A percentile compares a stretch with the other conserved stretches of the same genome.
phyloP scores from a whole-genome alignment of 164 flowering plant genomes.

The Macadamia tetraphylla region DNA sequence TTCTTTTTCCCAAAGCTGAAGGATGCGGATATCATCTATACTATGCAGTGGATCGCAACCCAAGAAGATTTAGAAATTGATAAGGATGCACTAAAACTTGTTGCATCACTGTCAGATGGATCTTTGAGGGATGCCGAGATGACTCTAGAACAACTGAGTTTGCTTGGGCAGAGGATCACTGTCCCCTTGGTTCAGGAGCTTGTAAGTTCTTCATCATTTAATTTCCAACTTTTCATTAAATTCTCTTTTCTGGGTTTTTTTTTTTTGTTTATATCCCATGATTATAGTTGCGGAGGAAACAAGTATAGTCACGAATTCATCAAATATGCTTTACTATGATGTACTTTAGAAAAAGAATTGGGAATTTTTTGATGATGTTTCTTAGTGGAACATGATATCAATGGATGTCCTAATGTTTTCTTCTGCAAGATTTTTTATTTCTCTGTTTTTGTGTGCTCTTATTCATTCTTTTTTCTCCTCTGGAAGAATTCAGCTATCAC shows the following conservation, averaged over 20 bases:
- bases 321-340: background rate
- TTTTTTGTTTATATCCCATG: background rate
- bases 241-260: background rate
- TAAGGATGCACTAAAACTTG: conserved; percentile 85
- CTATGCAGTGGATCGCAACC: conserved; percentile 80
- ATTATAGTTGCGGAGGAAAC: background rate
- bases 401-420: background rate
- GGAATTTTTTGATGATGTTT: background rate
- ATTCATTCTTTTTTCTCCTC: background rate
- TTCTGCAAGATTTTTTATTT: background rate
- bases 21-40: conserved; percentile 83
- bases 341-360: background rate
- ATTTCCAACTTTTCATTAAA: background rate
- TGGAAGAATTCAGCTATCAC: background rate
- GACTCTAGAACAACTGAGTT: conserved; percentile 97
- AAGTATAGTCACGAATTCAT: background rate
- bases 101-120: conserved; percentile 94
- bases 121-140: conserved; percentile 96
- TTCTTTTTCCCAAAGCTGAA: conserved; percentile 95
- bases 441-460: background rate
- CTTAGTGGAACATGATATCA: background rate
- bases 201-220: conserved; percentile 41
- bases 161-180: conserved; percentile 86
- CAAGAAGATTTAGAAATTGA: conserved; percentile 85
- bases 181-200: conserved; percentile 87